Percentiles rank a stretch among this genome's conserved stretches.
These are phyloP conservation scores for Aotearoamyces nothofagi DNA, from an alignment of 2,329 filamentous ascomycete genomes.

Conservation along the genomic window DNA sequence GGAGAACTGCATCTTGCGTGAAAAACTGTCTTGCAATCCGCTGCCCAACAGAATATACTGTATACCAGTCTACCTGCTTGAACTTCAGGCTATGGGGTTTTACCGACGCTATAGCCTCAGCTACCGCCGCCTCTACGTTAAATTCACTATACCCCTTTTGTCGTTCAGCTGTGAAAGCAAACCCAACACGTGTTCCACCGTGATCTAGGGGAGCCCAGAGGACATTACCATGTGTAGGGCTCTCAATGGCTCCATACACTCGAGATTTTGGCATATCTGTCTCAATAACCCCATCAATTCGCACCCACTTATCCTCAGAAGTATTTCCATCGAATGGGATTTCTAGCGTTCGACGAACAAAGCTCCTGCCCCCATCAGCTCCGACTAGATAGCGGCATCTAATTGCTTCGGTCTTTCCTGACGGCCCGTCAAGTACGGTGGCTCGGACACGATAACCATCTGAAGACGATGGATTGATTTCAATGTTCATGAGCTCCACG, in stretches of 20 bases:
- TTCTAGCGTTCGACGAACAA: conserved; percentile 28
- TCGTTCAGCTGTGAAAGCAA: conserved; percentile 29
- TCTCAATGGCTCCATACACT: conserved; percentile 33
- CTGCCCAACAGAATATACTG: conserved; percentile 40
- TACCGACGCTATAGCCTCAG: conserved; percentile 28
- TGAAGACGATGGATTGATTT: conserved; percentile 1
- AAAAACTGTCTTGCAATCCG: conserved; percentile 43
- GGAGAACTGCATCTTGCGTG: conserved; percentile 35
- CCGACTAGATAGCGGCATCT: conserved; percentile 33
- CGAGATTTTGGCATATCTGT: conserved; percentile 32
- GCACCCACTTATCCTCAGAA: conserved; percentile 35
- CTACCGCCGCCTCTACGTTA: conserved; percentile 35
- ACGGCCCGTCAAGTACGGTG: conserved; percentile 17
- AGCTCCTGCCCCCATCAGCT: conserved; percentile 33
- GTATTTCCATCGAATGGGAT: conserved; percentile 33
- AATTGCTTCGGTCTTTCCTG: conserved; percentile 15
- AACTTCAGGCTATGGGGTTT: conserved; percentile 26
- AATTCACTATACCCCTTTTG: conserved; percentile 22
- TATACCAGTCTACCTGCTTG: conserved; percentile 37
- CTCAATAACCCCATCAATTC: conserved; percentile 31
- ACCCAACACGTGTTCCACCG: conserved; percentile 36
- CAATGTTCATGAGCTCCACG: no score
- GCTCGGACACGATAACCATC: conserved; percentile 10
- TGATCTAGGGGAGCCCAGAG: conserved; percentile 38
- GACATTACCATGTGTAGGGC: conserved; percentile 35